Percentiles rank a stretch among this genome's conserved stretches.
These are phyloP conservation scores for Trichoderma sp. DNA, from an alignment of 2,329 filamentous ascomycete genomes.

Conservation along the genomic window DNA sequence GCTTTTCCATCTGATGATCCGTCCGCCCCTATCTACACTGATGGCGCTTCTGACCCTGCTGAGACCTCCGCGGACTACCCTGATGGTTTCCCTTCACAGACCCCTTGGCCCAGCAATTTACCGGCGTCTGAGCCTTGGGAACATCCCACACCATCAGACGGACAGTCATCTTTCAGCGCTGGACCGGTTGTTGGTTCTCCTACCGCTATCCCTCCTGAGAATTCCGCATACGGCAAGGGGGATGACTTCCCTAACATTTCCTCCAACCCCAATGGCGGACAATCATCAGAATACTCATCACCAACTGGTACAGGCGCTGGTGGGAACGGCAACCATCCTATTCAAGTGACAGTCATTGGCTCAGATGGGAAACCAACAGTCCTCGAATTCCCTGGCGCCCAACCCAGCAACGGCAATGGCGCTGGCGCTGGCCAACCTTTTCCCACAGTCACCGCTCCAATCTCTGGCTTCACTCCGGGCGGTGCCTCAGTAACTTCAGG, in stretches of 20 bases:
- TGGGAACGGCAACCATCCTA: not conserved
- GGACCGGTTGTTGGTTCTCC: not conserved
- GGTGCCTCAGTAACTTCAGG: not conserved
- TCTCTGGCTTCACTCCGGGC: not conserved
- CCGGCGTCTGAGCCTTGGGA: conserved; percentile 22
- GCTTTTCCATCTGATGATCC: conserved; percentile 22
- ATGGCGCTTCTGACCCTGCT: conserved; percentile 21
- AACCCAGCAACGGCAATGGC: conserved; percentile 15
- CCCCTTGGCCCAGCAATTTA: conserved; percentile 25
- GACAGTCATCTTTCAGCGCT: conserved; percentile 6
- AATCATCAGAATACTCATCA: conserved; percentile 16
- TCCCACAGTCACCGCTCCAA: not conserved
- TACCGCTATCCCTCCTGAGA: not conserved
- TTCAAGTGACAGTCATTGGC: conserved; percentile 28
- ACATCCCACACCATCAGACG: conserved; percentile 22
- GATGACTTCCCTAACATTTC: not conserved
- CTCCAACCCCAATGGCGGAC: not conserved
- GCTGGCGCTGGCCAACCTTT: conserved; percentile 12
- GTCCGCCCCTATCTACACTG: conserved; percentile 25
- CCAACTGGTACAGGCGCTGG: conserved; percentile 24
- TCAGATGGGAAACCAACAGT: conserved; percentile 33
- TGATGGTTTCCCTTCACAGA: conserved; percentile 22
- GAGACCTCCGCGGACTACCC: conserved; percentile 25
- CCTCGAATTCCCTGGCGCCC: conserved; percentile 22
- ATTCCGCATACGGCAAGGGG: conserved; percentile 2